A percentile compares a stretch with the other conserved stretches of the same genome.
Conservation (phyloP, 768 basidiomycete genomes). For the Boletus reticulatus region DNA sequence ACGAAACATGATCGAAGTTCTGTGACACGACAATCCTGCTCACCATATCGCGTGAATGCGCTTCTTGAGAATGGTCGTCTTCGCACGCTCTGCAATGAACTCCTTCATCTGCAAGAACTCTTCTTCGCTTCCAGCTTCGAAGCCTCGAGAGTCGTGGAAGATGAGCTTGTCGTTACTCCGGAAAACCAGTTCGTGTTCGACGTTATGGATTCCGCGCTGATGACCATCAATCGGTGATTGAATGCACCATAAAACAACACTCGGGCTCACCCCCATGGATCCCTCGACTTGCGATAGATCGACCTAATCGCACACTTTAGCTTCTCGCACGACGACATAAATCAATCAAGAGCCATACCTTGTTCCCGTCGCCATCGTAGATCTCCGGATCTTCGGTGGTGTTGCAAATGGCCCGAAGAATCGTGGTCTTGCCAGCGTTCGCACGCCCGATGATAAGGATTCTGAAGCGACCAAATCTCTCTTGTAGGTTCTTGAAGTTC, state of each 20-base stretch:
- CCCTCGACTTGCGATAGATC: background rate
- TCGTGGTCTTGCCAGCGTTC: slow-evolving; percentile 6
- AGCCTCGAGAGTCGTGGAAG: slow-evolving; percentile 1
- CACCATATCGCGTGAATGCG: slow-evolving; percentile 3
- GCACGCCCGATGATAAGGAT: slow-evolving; percentile 2
- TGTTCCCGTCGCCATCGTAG: slow-evolving; percentile 1
- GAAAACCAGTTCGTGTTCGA: slow-evolving; percentile 3
- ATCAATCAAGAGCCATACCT: background rate
- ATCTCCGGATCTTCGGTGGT: slow-evolving; percentile 4
- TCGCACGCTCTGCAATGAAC: background rate
- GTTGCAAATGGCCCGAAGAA: slow-evolving; percentile 4
- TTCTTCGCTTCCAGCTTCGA: background rate
- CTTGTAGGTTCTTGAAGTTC: background rate
- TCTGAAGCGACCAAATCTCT: background rate
- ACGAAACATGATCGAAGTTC: too few species aligned
- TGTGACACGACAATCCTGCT: background rate
- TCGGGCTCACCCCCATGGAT: background rate
- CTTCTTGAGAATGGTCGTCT: background rate
- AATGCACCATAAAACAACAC: background rate
- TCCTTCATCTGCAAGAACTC: background rate
- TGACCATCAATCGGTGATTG: background rate
- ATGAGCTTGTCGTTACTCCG: background rate
- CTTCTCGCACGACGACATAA: background rate
- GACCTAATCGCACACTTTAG: background rate
- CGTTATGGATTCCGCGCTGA: background rate